Evolutionary conservation across 805 yeast species (phyloP), one percentile per base, ranked within the genome.

Genomic region (Priceomyces melissophilus): DNA sequence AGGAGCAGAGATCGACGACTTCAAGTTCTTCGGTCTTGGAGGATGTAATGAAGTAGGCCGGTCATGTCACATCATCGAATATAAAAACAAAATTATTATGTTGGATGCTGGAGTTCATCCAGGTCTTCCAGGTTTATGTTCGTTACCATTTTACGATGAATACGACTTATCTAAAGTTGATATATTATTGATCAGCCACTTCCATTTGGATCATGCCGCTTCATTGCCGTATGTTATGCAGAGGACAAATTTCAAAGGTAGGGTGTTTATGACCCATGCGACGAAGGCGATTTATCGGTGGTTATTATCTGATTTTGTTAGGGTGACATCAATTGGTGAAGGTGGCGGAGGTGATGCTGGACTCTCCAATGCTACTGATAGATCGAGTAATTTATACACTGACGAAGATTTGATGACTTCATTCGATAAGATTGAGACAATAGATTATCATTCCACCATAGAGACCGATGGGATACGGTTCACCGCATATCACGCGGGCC

Each of bases 401-500:
- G 96, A 90, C 56, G 96, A 87, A 37, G 99, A 93, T 64, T 70
- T 93, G 49, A 79, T 81, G 55, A 83, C 81, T 39, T 87, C 96
- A 0, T 88, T 91, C 54, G 96, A 89, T 54, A 71, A 78, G 47
- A 93, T 93, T 37, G 98, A 93, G 61, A 87, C 98, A 1, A 79
- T 93, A 16, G 99, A 93, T 61, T 93, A 84, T 62, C 98, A 93
- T 62, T 87, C 97, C 3, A 93, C 99, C 0, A 78, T 88, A 48
- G 98, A 93, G 53, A 86, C 90, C 28, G 95, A 87, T 44, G 99
- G 99, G 39, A 83, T 93, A 42, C 75, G 93, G 56, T 91, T 93
- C 68, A 93, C 99, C 1, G 99, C 99, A 1, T 93, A 84, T 61
- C 99, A 91, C 66, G 99, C 99, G 6, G 99, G 99, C n/a, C 99